phyloP scores from a whole-genome alignment of 306 rosid genomes.

The cucumber (Cucumis sativus) region Cucumber_9930_V3 NC_026661.2:12139501-12140000 shows the following conservation, averaged over 20 bases:
- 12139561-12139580: background rate
- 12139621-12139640: conserved; percentile 5
- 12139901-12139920: conserved; percentile 3
- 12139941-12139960: background rate
- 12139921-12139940: background rate
- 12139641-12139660: conserved; percentile 90
- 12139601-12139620: conserved; percentile 11
- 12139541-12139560: conserved; percentile 20
- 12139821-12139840: conserved; percentile 46
- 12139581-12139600: conserved; percentile 6
- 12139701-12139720: conserved; percentile 23
- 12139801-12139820: conserved; percentile 22
- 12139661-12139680: conserved; percentile 86
- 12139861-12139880: conserved; percentile 79
- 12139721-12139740: conserved; percentile 17
- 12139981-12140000: conserved; percentile 89
- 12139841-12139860: conserved; percentile 81
- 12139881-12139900: conserved; percentile 18
- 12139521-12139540: conserved; percentile 88
- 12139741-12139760: conserved; percentile 7
- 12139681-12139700: conserved; percentile 94
- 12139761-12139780: background rate
- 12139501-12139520: conserved; percentile 83
- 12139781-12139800: conserved; percentile 4
- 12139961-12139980: conserved; percentile 40